These are phyloP conservation scores for Stygiomarasmius scandens DNA, from an alignment of 1,284 basidiomycete species.

Conservation along the genomic window DNA sequence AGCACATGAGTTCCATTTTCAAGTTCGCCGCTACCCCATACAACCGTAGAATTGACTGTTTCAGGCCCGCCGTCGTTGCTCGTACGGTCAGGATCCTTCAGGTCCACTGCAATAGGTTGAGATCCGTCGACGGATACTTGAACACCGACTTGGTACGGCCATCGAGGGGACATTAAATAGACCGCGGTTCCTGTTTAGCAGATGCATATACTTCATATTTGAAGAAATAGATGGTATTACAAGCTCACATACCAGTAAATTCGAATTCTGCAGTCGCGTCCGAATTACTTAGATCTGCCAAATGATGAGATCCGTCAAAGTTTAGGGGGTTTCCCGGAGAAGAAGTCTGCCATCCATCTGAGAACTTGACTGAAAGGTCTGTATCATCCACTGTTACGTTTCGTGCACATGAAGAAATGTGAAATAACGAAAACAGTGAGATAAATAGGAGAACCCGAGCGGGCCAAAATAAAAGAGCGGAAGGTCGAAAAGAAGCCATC, in stretches of 20 bases:
- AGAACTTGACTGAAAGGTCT: slow-evolving; percentile 6
- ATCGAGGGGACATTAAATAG: slow-evolving; percentile 6
- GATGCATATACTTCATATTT: background rate
- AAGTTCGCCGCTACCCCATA: background rate
- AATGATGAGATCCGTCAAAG: slow-evolving; percentile 7
- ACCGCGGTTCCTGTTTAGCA: slow-evolving; percentile 1
- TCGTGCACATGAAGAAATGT: background rate
- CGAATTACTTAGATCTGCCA: background rate
- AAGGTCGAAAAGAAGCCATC: background rate
- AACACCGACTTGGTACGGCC: slow-evolving; percentile 11
- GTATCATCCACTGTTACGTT: slow-evolving; percentile 12
- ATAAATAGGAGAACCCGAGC: background rate
- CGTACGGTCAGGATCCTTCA: background rate
- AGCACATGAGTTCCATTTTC: background rate
- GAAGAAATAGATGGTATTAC: background rate
- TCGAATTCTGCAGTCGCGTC: background rate
- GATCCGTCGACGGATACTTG: slow-evolving; percentile 6
- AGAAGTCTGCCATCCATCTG: slow-evolving; percentile 4
- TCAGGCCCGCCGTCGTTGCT: background rate
- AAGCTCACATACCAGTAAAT: background rate
- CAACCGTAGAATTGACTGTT: background rate
- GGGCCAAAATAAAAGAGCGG: background rate
- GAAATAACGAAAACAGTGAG: background rate
- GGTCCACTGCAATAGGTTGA: background rate
- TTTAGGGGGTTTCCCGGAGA: background rate